Base-by-base conservation (phyloP, 768 basidiomycete genomes). In the Cytidiella melzeri region DNA sequence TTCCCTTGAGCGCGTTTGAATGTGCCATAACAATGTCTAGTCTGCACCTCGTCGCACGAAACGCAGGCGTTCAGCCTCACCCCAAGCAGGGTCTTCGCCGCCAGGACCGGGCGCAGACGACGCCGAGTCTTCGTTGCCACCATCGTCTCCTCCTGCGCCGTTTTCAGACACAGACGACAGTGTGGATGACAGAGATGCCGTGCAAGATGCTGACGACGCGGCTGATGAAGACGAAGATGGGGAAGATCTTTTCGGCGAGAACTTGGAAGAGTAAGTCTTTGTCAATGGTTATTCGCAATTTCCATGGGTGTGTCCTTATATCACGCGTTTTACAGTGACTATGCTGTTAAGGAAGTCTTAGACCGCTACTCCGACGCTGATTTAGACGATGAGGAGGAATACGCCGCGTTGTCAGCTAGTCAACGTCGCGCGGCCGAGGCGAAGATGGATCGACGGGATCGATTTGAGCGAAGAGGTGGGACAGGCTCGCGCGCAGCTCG, bases 181-280 rank as follows among this genome's bases (percentile, higher is more conserved):
- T 41, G 59, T 73, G 39, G 69, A 69, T 18, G 73, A 73, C 43
- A 69, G 66, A 1, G 61, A 64, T 34, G 57, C 59, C 0, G 52
- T 96, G 62, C 85, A 84, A 4, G 94, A 96, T 57, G 87, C 90
- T 21, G 88, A 93, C 48, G 91, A 92, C 20, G 81, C 82, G n/a
- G 83, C 82, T 45, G 84, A 77, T 3, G 79, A 75, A 5, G 79
- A 75, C 4, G 92, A 77, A n/a, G 87, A 89, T 20, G 90, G 89
- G 30, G 95, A 97, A 65, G 95, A 98, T 69, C 79, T 99, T 38
- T 97, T 94, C 65, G 88, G 76, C 27, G 82, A 92, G n/a, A 73
- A 71, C 43, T 66, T 90, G 51, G 80, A 87, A 65, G 76, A 75
- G 94, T 90, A 62, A 57, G 81, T 65, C 42, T 52, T 28, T 51